phyloP scores from a whole-genome alignment of 1,139 yeast species.

The Lizanozyma gosingica region DNA sequence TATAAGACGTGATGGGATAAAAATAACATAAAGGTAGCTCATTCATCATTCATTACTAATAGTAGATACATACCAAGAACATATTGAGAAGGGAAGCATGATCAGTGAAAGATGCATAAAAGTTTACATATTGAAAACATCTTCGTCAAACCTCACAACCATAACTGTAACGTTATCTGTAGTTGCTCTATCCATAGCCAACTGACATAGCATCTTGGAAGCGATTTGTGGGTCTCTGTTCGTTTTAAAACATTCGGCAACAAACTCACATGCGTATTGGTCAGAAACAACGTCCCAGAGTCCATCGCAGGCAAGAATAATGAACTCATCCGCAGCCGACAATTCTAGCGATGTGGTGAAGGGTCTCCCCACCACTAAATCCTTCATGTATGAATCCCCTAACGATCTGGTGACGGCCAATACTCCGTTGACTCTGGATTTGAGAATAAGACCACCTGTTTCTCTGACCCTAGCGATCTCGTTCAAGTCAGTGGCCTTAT shows the following conservation, averaged over 20 bases:
- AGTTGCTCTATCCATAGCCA: conserved; percentile 73
- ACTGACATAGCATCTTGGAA: conserved; percentile 57
- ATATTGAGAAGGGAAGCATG: too few relatives aligned
- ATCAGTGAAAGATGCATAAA: too few relatives aligned
- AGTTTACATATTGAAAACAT: conserved; percentile 23
- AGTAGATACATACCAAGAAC: background rate
- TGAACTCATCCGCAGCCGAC: conserved; percentile 52
- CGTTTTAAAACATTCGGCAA: conserved; percentile 33
- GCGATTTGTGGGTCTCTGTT: conserved; percentile 56
- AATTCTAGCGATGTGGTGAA: conserved; percentile 86
- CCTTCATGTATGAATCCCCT: conserved; percentile 93
- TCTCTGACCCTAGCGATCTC: conserved; percentile 71
- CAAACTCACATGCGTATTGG: conserved; percentile 67
- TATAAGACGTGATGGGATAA: too few relatives aligned
- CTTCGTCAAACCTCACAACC: conserved; percentile 59
- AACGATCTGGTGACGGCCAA: conserved; percentile 89
- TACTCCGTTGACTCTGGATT: conserved; percentile 91
- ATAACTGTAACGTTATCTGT: conserved; percentile 92
- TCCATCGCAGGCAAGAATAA: conserved; percentile 91
- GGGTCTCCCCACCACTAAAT: conserved; percentile 82
- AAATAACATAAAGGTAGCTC: too few relatives aligned
- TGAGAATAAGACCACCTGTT: conserved; percentile 81
- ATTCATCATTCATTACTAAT: too few relatives aligned
- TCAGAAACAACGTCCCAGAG: conserved; percentile 90
- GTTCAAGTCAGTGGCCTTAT: conserved; percentile 76